Evolutionary conservation across 1,139 yeast genomes (phyloP).

Genomic region (Yamadazyma atlantica): DNA sequence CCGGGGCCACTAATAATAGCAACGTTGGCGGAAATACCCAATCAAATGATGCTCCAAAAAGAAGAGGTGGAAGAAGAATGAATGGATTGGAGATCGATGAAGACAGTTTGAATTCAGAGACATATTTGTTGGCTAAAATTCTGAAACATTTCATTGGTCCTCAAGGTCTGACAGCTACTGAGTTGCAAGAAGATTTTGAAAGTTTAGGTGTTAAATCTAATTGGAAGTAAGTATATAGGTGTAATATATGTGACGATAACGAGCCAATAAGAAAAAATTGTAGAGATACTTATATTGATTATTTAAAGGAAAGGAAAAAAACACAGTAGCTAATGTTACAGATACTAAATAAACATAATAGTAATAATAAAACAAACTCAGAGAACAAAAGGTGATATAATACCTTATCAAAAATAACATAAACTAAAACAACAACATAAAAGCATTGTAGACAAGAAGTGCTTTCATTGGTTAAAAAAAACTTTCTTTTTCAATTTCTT

Average conservation of each 20-base stretch:
- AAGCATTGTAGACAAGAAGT: neutral
- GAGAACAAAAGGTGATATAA: slow-evolving; percentile 5
- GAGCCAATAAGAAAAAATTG: neutral
- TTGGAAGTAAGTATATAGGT: slow-evolving; percentile 28
- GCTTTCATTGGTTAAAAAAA: too few species aligned
- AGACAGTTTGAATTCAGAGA: slow-evolving; percentile 33
- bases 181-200: slow-evolving; percentile 36
- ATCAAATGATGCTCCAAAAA: slow-evolving; percentile 17
- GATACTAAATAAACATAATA: slow-evolving; percentile 12
- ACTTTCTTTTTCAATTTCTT: too few species aligned
- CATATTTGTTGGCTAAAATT: slow-evolving; percentile 42
- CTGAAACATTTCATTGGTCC: slow-evolving; percentile 48
- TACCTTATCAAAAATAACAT: slow-evolving; percentile 2
- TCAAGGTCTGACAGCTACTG: slow-evolving; percentile 34
- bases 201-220: slow-evolving; percentile 36
- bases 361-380: slow-evolving; percentile 12
- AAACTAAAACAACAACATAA: neutral
- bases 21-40: neutral
- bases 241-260: neutral
- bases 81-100: slow-evolving; percentile 17
- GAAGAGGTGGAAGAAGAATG: slow-evolving; percentile 22
- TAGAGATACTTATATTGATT: slow-evolving; percentile 1
- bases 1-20: neutral
- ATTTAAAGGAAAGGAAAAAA: slow-evolving; percentile 6
- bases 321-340: slow-evolving; percentile 16